A percentile compares a stretch with the other conserved stretches of the same genome.
Evolutionary conservation across 2,329 filamentous ascomycete genomes (phyloP).

Genomic region (Ascochyta pisi): DNA sequence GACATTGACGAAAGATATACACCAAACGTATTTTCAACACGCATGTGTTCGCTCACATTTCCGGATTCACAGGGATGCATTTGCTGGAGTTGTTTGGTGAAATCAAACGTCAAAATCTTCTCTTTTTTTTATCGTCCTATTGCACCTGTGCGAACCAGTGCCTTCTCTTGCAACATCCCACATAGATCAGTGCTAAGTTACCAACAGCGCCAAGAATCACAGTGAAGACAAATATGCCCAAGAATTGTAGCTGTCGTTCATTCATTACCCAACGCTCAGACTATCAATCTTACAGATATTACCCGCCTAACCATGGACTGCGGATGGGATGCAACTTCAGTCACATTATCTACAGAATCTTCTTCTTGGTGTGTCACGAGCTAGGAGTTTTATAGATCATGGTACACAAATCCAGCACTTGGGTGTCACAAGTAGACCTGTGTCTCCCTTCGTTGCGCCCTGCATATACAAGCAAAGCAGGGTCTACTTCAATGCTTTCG

Average conservation of each 20-base stretch:
- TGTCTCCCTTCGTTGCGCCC: background rate
- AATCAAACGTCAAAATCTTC: too few species aligned
- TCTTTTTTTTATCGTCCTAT: too few species aligned
- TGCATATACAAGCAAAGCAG: background rate
- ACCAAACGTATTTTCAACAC: background rate
- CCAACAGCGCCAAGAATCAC: too few species aligned
- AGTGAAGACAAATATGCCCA: too few species aligned
- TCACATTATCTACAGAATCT: too few species aligned
- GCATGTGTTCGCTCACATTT: background rate
- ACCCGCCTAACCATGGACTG: background rate
- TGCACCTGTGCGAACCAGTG: too few species aligned
- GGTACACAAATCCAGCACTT: background rate
- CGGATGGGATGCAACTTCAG: background rate
- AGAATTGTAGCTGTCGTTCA: too few species aligned
- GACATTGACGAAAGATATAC: background rate
- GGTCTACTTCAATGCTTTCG: background rate
- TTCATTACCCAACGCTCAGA: too few species aligned
- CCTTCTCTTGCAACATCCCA: too few species aligned
- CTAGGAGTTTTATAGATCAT: background rate
- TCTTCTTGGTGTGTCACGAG: background rate
- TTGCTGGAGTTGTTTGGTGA: too few species aligned
- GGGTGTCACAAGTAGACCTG: slow-evolving; percentile 1
- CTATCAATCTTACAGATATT: background rate
- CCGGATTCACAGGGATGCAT: too few species aligned
- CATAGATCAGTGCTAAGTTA: too few species aligned